Base-by-base conservation (phyloP, 2,329 filamentous ascomycete genomes). In the Aschersonia sp. region DNA sequence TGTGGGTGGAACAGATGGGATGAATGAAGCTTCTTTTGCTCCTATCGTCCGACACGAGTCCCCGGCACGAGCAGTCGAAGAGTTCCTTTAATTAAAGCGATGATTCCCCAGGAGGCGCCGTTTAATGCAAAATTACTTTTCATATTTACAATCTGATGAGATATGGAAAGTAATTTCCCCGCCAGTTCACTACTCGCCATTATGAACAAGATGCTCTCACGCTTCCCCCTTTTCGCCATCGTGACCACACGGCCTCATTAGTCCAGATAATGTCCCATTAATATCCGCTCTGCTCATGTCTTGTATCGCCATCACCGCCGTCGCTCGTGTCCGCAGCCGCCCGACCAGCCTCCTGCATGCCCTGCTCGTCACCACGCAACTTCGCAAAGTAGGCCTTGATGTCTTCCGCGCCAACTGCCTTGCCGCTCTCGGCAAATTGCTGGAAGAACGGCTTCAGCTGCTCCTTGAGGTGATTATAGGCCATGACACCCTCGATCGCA, bases 351-450 rank as follows among this genome's bases (percentile, higher is more conserved):
- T 80, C 75, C 55, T 71, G 71, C 49, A 88, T 86, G 0, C 72
- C 85, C 56, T 84, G 70, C 43, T 88, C 85, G 64, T 97, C 92
- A 50, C 92, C 92, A 53, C 92, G 77, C 55, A 98, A 67, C 68
- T 92, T 91, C 46, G 91, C 91, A 74, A 98, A 98, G 63, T 96
- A 95, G 2, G 79, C 79, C 65, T 96, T 98, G 65, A 98, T 92
- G 65, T 97, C 89, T 60, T 98, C 92, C 1, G 91, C 91, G 1
- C 88, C 83, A 29, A 98, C 89, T 0, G 86, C 82, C 63, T 85
- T 72, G 1, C 91, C 91, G 52, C 84, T 94, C 61, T 96, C 88
- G 0, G 92, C 92, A 62, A 95, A 98, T 43, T 94, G 85, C 65
- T 89, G 81, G 58, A 98, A 79, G 62, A 98, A 97, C 0, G 83